Conservation (phyloP, 192 early-diverging fungal species). For the Diversispora epigaea region DNA sequence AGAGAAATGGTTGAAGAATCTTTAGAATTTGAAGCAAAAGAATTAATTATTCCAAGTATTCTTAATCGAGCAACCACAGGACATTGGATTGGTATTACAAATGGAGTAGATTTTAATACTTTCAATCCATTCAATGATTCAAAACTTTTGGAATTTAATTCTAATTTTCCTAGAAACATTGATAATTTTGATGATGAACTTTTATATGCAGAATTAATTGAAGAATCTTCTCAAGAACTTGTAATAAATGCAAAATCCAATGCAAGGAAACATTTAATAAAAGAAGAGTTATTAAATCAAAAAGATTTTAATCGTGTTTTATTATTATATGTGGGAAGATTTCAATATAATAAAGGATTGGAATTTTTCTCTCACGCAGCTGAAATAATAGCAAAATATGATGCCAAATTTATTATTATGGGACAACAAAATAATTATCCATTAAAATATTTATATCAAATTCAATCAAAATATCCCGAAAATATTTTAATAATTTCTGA, state of each 20-base stretch:
- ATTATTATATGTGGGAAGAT: conserved; percentile 54
- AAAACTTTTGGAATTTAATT: conserved; percentile 34
- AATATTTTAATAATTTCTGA: conserved; percentile 45
- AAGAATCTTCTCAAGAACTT: conserved; percentile 6
- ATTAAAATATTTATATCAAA: conserved; percentile 36
- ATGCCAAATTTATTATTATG: conserved; percentile 54
- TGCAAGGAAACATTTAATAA: conserved; percentile 50
- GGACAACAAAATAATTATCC: conserved; percentile 57
- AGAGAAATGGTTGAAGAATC: conserved; percentile 54
- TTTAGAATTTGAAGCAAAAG: conserved; percentile 56
- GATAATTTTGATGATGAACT: background rate
- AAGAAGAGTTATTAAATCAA: conserved; percentile 37
- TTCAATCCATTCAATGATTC: conserved; percentile 50
- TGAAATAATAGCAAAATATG: conserved; percentile 37
- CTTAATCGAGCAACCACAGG: conserved; percentile 44
- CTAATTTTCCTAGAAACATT: conserved; percentile 45
- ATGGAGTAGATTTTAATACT: conserved; percentile 51
- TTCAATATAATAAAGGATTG: conserved; percentile 60
- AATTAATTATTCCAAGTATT: conserved; percentile 52
- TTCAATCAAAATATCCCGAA: conserved; percentile 40
- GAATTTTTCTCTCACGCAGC: conserved; percentile 46
- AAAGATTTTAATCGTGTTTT: conserved; percentile 44
- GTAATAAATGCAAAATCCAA: conserved; percentile 43
- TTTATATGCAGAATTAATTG: background rate
- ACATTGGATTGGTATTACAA: conserved; percentile 54